Evolutionary conservation across 1,139 yeast genomes (phyloP), one percentile per base, ranked within the genome.

Genomic region (Suhomyces wounanorum): DNA sequence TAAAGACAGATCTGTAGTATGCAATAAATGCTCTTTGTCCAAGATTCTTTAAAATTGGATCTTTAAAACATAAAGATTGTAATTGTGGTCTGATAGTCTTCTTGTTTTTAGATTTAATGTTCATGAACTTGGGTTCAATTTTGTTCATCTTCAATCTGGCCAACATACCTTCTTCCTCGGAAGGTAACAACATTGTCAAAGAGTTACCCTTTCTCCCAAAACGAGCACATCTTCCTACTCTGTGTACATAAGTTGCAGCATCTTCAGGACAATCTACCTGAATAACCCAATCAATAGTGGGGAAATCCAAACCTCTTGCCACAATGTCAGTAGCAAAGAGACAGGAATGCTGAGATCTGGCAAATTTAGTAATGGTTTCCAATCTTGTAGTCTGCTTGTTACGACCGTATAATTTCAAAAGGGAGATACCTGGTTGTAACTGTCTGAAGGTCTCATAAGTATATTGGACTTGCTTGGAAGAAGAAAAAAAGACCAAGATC

Each of bases 251-350:
- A 0, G 99, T 95, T 30, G 95, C 95, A 1, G 87, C 83, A 67
- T 92, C 97, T 67, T 94, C 99, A 0, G 99, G 99, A 57, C 96
- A 89, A 68, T 94, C 99, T 0, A 91, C 82, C 68, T 94, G 99
- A 11, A 94, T 76, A 18, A 94, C 97, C 99, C 99, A 94, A 63
- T 94, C 97, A 50, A 94, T 90, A 1, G 96, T 87, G 0, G 99
- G 99, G 72, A 95, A 92, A 70, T 94, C 99, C 50, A 94, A 81
- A 13, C 99, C 99, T 67, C 99, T 79, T 1, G 99, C 98, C 28
- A 92, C 98, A 50, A 94, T 89, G 72, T 94, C 99, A 0, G 99
- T 94, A 2, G 98, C 96, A 66, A 94, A 87, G 44, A 94, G 72
- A 72, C 97, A 92, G 13, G 90, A 94, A 55, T 89, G 84, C 59